Conservation (phyloP, 2,329 filamentous ascomycete genomes). For the Phialophora tarda region DNA sequence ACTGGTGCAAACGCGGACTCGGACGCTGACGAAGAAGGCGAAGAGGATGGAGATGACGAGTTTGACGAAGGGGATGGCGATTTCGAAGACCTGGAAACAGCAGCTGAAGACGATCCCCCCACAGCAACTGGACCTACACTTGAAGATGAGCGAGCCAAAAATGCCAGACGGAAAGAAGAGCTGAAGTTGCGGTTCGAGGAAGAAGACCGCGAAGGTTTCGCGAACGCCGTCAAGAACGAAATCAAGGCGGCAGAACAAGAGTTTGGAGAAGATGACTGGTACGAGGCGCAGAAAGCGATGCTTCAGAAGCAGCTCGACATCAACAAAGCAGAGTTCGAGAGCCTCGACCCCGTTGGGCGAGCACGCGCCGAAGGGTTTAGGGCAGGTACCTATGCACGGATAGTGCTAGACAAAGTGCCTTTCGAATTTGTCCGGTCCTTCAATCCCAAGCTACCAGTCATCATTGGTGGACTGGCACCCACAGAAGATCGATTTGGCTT, state of each 20-base stretch:
- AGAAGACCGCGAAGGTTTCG: conserved; percentile 93
- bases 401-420: conserved; percentile 86
- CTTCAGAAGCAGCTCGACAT: conserved; percentile 96
- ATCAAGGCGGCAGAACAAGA: conserved; percentile 74
- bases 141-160: conserved; percentile 88
- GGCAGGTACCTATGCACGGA: conserved; percentile 89
- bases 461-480: conserved; percentile 87
- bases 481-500: conserved; percentile 96
- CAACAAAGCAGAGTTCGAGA: conserved; percentile 91
- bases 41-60: conserved; percentile 56
- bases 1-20: conserved; percentile 61
- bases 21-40: conserved; percentile 62
- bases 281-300: conserved; percentile 91
- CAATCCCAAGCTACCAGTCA: conserved; percentile 78
- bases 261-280: conserved; percentile 98
- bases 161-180: conserved; percentile 91
- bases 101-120: conserved; percentile 53
- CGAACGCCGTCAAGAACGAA: conserved; percentile 77
- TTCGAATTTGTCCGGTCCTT: conserved; percentile 88
- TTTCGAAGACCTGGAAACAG: conserved; percentile 84
- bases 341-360: conserved; percentile 81
- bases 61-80: conserved; percentile 74
- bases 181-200: conserved; percentile 93
- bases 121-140: conserved; percentile 57
- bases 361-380: conserved; percentile 86